phyloP scores from a whole-genome alignment of 2,329 filamentous ascomycete genomes.

The Sporothrix curviconia region DNA sequence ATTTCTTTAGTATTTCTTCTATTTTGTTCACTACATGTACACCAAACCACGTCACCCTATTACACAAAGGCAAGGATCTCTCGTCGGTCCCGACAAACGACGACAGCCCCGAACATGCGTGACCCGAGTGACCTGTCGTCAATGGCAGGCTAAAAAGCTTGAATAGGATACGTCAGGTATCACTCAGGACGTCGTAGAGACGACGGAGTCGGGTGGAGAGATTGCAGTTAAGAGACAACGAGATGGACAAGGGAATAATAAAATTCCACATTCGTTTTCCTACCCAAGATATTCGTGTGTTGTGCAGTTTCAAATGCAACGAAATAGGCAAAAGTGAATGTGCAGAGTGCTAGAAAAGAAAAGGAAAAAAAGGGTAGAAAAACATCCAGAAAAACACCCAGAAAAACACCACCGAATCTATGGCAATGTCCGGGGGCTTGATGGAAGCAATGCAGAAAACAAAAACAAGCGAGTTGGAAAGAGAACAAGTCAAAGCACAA shows the following conservation, averaged over 20 bases:
- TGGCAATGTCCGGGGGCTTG: background rate
- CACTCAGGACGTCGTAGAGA: no score
- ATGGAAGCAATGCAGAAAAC: background rate
- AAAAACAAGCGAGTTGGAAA: background rate
- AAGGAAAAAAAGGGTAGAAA: background rate
- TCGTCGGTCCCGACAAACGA: slow-evolving; percentile 3
- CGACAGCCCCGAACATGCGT: background rate
- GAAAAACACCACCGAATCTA: no score
- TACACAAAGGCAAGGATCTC: no score
- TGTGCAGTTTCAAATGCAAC: slow-evolving; percentile 6
- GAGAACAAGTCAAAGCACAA: background rate
- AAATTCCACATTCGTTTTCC: no score
- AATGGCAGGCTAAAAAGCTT: no score
- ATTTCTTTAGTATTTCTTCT: background rate
- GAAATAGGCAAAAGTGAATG: slow-evolving; percentile 4
- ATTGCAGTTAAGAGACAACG: no score
- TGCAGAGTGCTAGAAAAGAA: background rate
- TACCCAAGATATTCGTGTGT: background rate
- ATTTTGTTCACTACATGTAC: background rate
- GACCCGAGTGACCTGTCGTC: no score
- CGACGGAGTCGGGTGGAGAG: no score
- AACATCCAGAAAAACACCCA: no score
- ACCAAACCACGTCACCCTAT: background rate
- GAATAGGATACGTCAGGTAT: no score
- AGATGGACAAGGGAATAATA: no score